Evolutionary conservation across 2,329 filamentous ascomycete species (phyloP).

Genomic region (Xylariaceae sp.): DNA sequence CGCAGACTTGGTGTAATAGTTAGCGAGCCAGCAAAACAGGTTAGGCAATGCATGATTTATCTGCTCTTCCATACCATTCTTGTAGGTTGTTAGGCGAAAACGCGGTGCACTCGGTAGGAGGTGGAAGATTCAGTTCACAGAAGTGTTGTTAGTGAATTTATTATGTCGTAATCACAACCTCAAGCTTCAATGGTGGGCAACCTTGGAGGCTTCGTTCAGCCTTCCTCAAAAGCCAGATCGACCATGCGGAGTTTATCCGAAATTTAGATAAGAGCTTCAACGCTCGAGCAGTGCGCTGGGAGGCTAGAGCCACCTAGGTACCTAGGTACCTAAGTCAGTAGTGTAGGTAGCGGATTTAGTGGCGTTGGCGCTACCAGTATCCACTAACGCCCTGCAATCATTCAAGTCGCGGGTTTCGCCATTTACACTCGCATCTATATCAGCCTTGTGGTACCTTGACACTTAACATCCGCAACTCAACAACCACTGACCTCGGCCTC

Average conservation of each 20-base stretch:
- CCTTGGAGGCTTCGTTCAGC: no score
- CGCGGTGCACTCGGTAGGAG: background rate
- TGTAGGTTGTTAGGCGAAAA: background rate
- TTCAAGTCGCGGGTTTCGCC: background rate
- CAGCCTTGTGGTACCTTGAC: conserved; percentile 10
- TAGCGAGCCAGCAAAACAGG: conserved; percentile 1
- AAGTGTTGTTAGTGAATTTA: background rate
- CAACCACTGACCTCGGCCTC: background rate
- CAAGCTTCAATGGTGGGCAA: background rate
- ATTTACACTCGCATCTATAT: background rate
- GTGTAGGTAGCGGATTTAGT: no score
- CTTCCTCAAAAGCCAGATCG: conserved; percentile 18
- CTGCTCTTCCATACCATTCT: conserved; percentile 24
- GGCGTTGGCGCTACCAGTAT: background rate
- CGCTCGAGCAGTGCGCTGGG: background rate
- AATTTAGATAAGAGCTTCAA: no score
- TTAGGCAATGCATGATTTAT: background rate
- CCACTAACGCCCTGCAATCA: background rate
- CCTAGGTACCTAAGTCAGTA: background rate
- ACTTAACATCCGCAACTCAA: conserved; percentile 1
- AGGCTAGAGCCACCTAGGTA: background rate
- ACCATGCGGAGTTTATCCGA: background rate
- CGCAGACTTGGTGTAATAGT: conserved; percentile 70
- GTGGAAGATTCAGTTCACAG: background rate
- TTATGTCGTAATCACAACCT: conserved; percentile 15